Evolutionary conservation across 169 alveolate species (phyloP).

Genomic region (Eimeria nieschulzi): DNA sequence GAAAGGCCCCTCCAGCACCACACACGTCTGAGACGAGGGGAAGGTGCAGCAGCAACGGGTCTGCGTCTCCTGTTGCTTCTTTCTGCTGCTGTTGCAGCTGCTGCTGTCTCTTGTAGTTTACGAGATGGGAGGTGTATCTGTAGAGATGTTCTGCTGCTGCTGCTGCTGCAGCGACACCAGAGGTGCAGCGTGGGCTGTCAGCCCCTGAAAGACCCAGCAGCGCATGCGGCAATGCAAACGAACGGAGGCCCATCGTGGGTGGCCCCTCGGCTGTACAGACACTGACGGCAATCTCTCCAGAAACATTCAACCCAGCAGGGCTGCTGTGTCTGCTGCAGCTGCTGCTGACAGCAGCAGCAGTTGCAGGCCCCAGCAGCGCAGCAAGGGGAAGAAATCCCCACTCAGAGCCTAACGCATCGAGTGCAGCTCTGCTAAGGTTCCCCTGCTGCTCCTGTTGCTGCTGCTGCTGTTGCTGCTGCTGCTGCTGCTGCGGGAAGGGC

Average conservation of each 20-base stretch:
- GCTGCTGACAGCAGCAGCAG: conserved; percentile 37
- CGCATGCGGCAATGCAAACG: neutral
- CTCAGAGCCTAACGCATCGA: neutral
- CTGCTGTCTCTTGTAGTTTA: conserved; percentile 24
- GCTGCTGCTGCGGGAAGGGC: conserved; percentile 14
- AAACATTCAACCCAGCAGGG: neutral
- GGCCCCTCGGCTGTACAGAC: conserved; percentile 53
- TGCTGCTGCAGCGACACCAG: conserved; percentile 53
- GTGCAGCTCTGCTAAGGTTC: conserved; percentile 4
- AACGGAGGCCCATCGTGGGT: conserved; percentile 26
- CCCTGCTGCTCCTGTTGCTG: conserved; percentile 25
- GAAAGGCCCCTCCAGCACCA: conserved; percentile 49
- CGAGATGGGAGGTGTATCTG: neutral
- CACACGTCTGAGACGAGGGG: neutral
- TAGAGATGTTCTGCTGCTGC: conserved; percentile 22
- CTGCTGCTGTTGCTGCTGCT: conserved; percentile 41
- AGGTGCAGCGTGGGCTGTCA: conserved; percentile 19
- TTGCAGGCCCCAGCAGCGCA: conserved; percentile 35
- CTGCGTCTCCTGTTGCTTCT: neutral
- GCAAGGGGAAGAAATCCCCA: conserved; percentile 37
- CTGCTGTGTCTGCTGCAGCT: conserved; percentile 56
- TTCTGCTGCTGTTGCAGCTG: conserved; percentile 19
- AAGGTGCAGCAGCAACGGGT: conserved; percentile 28
- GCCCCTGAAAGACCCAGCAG: conserved; percentile 1
- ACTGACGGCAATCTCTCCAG: conserved; percentile 5